These are phyloP conservation scores for Saccharata proteae DNA, from an alignment of 2,329 filamentous ascomycete genomes.

Conservation along the genomic window DNA sequence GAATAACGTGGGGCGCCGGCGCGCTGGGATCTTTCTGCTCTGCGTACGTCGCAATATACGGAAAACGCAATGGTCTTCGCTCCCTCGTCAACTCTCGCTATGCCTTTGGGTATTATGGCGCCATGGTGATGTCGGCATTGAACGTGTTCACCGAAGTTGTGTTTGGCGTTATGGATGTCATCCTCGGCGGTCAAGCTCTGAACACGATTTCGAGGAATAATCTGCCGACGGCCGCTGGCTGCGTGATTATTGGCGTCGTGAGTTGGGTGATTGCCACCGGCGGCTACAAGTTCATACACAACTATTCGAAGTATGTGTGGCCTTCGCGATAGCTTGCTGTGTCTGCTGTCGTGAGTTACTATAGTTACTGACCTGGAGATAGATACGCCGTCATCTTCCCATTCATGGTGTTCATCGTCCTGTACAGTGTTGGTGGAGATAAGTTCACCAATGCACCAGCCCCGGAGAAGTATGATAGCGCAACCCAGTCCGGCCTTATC, in stretches of 20 bases:
- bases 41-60: conserved; percentile 53
- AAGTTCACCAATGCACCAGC: too few species aligned
- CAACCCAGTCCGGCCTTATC: conserved; percentile 42
- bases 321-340: too few species aligned
- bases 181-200: conserved; percentile 56
- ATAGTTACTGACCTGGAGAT: too few species aligned
- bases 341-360: too few species aligned
- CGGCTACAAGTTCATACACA: conserved; percentile 55
- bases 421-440: conserved; percentile 51
- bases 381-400: too few species aligned
- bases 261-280: conserved; percentile 54
- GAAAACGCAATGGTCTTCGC: conserved; percentile 47
- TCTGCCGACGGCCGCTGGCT: conserved; percentile 53
- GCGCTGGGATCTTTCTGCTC: too few species aligned
- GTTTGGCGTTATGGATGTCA: conserved; percentile 51
- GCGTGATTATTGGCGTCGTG: conserved; percentile 51
- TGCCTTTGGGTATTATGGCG: conserved; percentile 54
- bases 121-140: conserved; percentile 49
- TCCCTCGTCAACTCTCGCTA: conserved; percentile 52
- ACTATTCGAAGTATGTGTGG: conserved; percentile 57
- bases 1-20: too few species aligned
- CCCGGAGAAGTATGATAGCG: conserved; percentile 39
- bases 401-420: conserved; percentile 43
- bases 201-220: conserved; percentile 49
- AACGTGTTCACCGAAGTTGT: conserved; percentile 52